A percentile compares a stretch with the other conserved stretches of the same genome.
Evolutionary conservation across 192 early-diverging fungal genomes (phyloP).

Genomic region (Coemansia sp.): DNA sequence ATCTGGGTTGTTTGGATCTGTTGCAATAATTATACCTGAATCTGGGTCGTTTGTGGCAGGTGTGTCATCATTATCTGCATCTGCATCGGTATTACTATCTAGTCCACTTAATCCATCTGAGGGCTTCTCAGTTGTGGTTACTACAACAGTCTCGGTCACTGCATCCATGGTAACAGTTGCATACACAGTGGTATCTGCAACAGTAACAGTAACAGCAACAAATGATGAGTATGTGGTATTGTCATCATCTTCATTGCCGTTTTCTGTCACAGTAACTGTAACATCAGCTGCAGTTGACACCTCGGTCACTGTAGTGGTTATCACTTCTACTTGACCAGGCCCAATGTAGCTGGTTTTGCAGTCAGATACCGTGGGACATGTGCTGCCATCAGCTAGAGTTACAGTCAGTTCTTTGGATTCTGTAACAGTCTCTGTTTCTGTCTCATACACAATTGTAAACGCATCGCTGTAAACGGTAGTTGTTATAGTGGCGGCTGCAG

Average conservation of each 20-base stretch:
- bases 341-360: conserved; percentile 1
- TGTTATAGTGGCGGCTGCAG: background rate
- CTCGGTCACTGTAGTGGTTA: background rate
- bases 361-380: background rate
- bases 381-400: background rate
- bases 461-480: background rate
- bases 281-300: background rate
- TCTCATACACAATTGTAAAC: background rate
- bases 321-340: background rate
- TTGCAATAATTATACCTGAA: background rate
- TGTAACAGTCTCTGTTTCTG: conserved; percentile 3
- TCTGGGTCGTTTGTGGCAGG: background rate
- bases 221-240: background rate
- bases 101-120: conserved; percentile 3
- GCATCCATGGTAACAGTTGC: background rate
- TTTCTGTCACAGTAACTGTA: conserved; percentile 2
- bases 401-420: background rate
- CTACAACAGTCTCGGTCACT: background rate
- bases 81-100: background rate
- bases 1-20: background rate
- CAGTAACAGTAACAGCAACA: conserved; percentile 6
- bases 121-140: background rate
- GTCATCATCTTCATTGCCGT: background rate
- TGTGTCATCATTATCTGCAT: background rate
- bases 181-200: conserved; percentile 2